These are phyloP conservation scores for Aquilaria sinensis DNA, from an alignment of 345 rosid genomes.

Conservation along the genomic window DNA sequence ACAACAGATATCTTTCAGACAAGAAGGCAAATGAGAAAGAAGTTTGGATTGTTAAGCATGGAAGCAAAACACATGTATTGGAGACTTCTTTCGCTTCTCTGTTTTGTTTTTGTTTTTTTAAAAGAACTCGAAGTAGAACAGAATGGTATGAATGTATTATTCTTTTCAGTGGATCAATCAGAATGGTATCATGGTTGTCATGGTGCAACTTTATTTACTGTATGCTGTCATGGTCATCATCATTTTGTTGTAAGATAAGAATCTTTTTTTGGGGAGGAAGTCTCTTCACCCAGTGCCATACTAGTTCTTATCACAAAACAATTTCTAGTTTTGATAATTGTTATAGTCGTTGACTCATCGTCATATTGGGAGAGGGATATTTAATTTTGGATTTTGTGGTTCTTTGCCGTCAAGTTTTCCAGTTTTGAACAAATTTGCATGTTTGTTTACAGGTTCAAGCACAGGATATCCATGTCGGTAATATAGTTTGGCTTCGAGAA, in stretches of 20 bases:
- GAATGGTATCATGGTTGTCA: too few species aligned
- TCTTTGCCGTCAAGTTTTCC: neutral
- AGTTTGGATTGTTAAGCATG: slow-evolving; percentile 86
- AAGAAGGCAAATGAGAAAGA: slow-evolving; percentile 95
- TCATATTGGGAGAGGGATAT: neutral
- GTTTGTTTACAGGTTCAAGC: slow-evolving; percentile 61
- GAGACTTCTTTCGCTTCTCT: slow-evolving; percentile 15
- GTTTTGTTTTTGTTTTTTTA: neutral
- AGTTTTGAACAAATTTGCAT: neutral
- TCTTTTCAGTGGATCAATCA: neutral
- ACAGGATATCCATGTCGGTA: slow-evolving; percentile 82
- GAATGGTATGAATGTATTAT: too few species aligned
- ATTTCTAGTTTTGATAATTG: too few species aligned
- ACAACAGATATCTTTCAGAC: slow-evolving; percentile 89
- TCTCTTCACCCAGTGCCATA: too few species aligned
- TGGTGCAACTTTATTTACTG: too few species aligned
- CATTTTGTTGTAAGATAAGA: too few species aligned
- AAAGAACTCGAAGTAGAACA: too few species aligned
- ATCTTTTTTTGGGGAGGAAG: too few species aligned
- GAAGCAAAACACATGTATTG: slow-evolving; percentile 74
- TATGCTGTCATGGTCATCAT: too few species aligned
- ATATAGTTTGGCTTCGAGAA: slow-evolving; percentile 97
- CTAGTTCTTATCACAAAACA: too few species aligned
- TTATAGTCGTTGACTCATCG: too few species aligned
- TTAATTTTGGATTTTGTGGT: neutral